Percentiles rank a stretch among this genome's conserved stretches.
Evolutionary conservation across 495 filamentous ascomycete species (phyloP).

Genomic region (Lasiosphaeris hirsuta): DNA sequence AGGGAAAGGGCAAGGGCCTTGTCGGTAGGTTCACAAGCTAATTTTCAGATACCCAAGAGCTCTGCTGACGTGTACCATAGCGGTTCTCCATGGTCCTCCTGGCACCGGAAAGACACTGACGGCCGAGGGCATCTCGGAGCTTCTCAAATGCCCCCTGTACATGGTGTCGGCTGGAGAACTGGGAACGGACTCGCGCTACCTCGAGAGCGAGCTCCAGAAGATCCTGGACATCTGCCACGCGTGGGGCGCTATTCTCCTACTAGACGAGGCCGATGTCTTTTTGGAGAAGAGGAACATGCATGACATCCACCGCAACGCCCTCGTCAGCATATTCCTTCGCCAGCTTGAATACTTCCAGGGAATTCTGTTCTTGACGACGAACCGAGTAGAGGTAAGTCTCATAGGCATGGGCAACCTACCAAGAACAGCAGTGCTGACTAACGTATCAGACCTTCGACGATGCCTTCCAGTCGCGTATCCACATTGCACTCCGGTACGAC

Average conservation of each 20-base stretch:
- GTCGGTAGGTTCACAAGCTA: slow-evolving; percentile 77
- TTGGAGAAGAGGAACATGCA: slow-evolving; percentile 70
- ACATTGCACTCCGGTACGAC: slow-evolving; percentile 73
- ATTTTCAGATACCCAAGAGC: slow-evolving; percentile 55
- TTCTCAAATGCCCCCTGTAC: slow-evolving; percentile 78
- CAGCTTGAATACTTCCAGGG: slow-evolving; percentile 53
- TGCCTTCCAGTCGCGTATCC: slow-evolving; percentile 59
- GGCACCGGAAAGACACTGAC: slow-evolving; percentile 89
- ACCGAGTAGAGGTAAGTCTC: slow-evolving; percentile 47
- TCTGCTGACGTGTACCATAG: slow-evolving; percentile 18
- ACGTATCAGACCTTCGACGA: slow-evolving; percentile 56
- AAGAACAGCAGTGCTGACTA: slow-evolving; percentile 12
- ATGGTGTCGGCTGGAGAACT: slow-evolving; percentile 81
- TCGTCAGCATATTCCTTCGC: slow-evolving; percentile 62
- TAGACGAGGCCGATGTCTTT: slow-evolving; percentile 80
- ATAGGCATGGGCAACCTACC: background rate
- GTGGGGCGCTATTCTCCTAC: slow-evolving; percentile 77
- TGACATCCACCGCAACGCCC: slow-evolving; percentile 71
- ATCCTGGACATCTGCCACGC: slow-evolving; percentile 84
- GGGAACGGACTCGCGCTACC: slow-evolving; percentile 70
- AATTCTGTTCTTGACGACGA: slow-evolving; percentile 53
- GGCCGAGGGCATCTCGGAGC: slow-evolving; percentile 81
- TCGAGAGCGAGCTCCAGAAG: slow-evolving; percentile 77
- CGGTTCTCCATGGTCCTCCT: slow-evolving; percentile 75
- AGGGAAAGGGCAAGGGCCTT: slow-evolving; percentile 51